Conservation (phyloP, 495 filamentous ascomycete species). For the Umbilicaria muhlenbergii region DNA sequence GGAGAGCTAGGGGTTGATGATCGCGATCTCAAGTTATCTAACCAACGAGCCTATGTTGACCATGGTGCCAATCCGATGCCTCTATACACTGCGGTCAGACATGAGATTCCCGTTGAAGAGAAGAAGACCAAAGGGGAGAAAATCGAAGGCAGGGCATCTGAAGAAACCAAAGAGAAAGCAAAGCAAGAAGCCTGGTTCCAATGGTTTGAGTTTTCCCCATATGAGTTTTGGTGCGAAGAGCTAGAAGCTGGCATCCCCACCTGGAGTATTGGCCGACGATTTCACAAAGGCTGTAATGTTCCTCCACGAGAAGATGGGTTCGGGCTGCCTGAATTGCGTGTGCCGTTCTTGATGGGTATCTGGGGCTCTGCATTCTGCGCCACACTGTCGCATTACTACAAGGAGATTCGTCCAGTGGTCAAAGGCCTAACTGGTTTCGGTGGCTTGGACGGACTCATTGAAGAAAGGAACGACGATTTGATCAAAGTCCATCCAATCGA, state of each 20-base stretch:
- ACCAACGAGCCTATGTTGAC: slow-evolving; percentile 54
- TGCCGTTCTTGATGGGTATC: slow-evolving; percentile 74
- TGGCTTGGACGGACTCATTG: slow-evolving; percentile 75
- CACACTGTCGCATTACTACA: slow-evolving; percentile 88
- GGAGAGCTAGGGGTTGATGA: slow-evolving; percentile 63
- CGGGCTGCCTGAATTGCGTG: slow-evolving; percentile 62
- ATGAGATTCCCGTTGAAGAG: slow-evolving; percentile 70
- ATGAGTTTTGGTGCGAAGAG: slow-evolving; percentile 94
- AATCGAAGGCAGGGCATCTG: slow-evolving; percentile 16
- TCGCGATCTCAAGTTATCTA: slow-evolving; percentile 74
- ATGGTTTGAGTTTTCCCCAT: slow-evolving; percentile 94
- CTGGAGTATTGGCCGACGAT: slow-evolving; percentile 79
- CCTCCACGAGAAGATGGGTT: slow-evolving; percentile 35
- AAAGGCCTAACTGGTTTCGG: slow-evolving; percentile 56
- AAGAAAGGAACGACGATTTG: slow-evolving; percentile 62
- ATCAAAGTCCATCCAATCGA: slow-evolving; percentile 86
- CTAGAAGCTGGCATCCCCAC: slow-evolving; percentile 81
- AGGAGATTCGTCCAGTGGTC: slow-evolving; percentile 70
- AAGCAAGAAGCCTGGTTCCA: slow-evolving; percentile 82
- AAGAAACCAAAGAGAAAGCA: slow-evolving; percentile 44
- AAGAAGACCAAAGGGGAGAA: slow-evolving; percentile 28
- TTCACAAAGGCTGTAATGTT: slow-evolving; percentile 53
- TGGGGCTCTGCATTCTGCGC: slow-evolving; percentile 96
- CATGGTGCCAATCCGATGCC: slow-evolving; percentile 73
- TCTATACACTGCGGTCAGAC: slow-evolving; percentile 87